Base-by-base conservation (phyloP, 768 basidiomycete genomes). In the Rhodotorula babjevae region DNA sequence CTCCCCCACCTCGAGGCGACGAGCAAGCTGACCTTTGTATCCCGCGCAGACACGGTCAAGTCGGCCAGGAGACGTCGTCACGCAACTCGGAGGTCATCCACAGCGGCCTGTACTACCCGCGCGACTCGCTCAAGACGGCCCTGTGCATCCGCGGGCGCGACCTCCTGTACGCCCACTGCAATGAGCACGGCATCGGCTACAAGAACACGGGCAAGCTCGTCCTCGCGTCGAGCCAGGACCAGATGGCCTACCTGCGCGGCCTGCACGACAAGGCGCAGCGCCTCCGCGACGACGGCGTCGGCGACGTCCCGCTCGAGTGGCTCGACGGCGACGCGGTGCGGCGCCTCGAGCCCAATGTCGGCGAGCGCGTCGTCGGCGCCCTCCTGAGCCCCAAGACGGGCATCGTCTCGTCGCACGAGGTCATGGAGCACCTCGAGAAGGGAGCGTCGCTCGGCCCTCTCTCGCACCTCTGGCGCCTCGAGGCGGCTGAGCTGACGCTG, bases 11-110 rank as follows among this genome's bases (percentile, higher is more conserved):
- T 16, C 18, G 21, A 4, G 7, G 44, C n/a, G n/a, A 36, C 36
- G 36, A 36, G 36, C 36, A 9, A 36, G 36, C 36, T 36, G 36
- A 36, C 4, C 36, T 9, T 36, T 9, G 4, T 36, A 9, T 9
- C 21, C 36, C 3, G 31, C 16, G 7, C 61, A 74, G 76, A 42
- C 65, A 72, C 21, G 71, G 62, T 19, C 84, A 83, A 61, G 87
- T 87, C 6, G 94, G 94, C 2, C 89, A 93, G 79, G 94, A 97
- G 80, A 95, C 84, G 31, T 95, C 92, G 91, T 82, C 67, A 53
- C 87, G 94, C 25, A 96, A 95, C 80, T 94, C 93, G 0, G 94
- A 96, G 79, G 94, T 98, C 33, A 90, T 97, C 40, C 94, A 97
- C 82, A 89, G 91, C 40, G 79, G 80, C 15, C 76, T 81, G 46